Evolutionary conservation across 805 yeast species (phyloP).

Genomic region (Crinitomyces ghanaensis): DNA sequence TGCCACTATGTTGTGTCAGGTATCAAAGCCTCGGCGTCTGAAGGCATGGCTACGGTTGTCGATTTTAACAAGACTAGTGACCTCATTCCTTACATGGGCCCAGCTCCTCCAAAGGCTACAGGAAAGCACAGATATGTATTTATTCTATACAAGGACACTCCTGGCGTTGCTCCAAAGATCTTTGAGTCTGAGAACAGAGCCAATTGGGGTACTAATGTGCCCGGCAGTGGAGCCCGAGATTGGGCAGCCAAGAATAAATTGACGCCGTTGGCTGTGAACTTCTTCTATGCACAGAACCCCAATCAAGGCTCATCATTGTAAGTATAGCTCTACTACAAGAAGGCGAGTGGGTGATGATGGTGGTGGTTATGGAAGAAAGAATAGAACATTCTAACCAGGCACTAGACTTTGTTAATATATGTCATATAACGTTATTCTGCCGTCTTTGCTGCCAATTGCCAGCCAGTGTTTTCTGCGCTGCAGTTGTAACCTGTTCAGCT

Average conservation of each 20-base stretch:
- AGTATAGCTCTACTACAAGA: not conserved
- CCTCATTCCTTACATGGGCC: conserved; percentile 50
- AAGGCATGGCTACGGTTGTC: conserved; percentile 12
- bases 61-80: conserved; percentile 15
- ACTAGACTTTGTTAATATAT: too few relatives aligned
- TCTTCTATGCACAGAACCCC: conserved; percentile 59
- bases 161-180: conserved; percentile 21
- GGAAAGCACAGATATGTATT: conserved; percentile 84
- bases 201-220: conserved; percentile 78
- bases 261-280: conserved; percentile 60
- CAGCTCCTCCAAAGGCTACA: conserved; percentile 82
- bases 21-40: conserved; percentile 21
- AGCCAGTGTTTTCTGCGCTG: conserved; percentile 23
- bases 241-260: conserved; percentile 58
- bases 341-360: not conserved
- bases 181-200: conserved; percentile 44
- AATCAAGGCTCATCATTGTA: conserved; percentile 10
- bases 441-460: conserved; percentile 46
- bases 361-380: too few relatives aligned
- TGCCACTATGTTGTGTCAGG: conserved; percentile 55
- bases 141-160: conserved; percentile 52
- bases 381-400: too few relatives aligned
- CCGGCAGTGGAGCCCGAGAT: conserved; percentile 65
- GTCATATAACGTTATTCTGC: conserved; percentile 36
- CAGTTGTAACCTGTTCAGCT: too few relatives aligned